Evolutionary conservation across 768 basidiomycete genomes (phyloP), one percentile per base, ranked within the genome.

Genomic region (Panaeolus papilionaceus): DNA sequence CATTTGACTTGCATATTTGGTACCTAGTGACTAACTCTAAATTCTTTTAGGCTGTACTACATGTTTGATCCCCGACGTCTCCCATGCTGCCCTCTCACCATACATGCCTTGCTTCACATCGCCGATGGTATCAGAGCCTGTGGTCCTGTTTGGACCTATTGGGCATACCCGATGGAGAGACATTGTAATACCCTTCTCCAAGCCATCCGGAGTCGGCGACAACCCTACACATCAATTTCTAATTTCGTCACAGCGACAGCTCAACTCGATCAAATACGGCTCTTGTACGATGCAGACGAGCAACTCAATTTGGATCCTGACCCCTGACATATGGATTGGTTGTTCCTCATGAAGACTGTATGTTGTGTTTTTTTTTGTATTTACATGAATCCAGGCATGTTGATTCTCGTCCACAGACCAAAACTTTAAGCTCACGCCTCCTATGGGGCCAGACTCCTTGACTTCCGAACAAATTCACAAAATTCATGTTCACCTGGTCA

Each of bases 141-240:
- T 67, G 80, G 78, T 0, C 80, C 81, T n/a, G 69, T 75, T 0
- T 80, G 1, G 81, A 79, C 71, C 0, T 78, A 75, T 51, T 80
- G 81, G 81, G 74, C 79, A 6, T 83, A 81, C 70, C 73, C 76
- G 0, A 81, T 81, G 75, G 82, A 83, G 67, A 72, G 79, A 3
- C 80, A 76, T 66, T 82, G 82, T 66, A 77, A 80, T 0, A 38
- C 16, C 2, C 67, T 84, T 2, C 63, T 67, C n/a, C 74, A 67
- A 3, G 69, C 70, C 1, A 75, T 82, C 66, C 71, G 69, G 49
- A 79, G 75, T 47, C 73, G 76, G 20, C 64, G 72, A 2, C 71
- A 75, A 68, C 81, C 82, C 28, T 82, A 72, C 69, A 69, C 72
- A 9, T 71, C 70, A 5, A 69, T 83, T 10, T 74, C 76, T 62